Evolutionary conservation across 2,329 filamentous ascomycete genomes (phyloP), one percentile per base, ranked within the genome.

Genomic region (Calonectria henricotiae): DNA sequence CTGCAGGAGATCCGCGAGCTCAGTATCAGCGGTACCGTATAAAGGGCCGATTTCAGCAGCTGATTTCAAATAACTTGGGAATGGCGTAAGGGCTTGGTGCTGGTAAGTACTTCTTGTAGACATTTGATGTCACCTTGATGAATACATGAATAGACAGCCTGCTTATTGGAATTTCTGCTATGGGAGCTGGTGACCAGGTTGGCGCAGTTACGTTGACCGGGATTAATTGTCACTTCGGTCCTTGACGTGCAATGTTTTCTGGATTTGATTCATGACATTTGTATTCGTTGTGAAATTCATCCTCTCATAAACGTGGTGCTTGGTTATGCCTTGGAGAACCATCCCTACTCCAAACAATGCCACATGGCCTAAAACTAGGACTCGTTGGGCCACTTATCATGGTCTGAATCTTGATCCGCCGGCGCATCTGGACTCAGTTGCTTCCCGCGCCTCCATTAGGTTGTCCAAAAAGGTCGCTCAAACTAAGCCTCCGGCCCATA

Each of bases 1-100:
- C 82, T 99, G 83, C 95, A 98, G 80, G 95, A 99, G 86, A 99
- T 99, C 82, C 88, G 96, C 75, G 96, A 98, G 84, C 83, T 99
- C 83, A 98, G 96, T 84, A 99, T 99, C 86, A 92, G 90, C 77
- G 90, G 90, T 51, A 92, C 90, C 3, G 90, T 92, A 65, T 92
- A 82, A 58, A 82, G 64, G 41, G 37, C 43, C 35, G 43, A 39
- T 46, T 65, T 69, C 17, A 27, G 55, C 43, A 44, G 58, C 51
- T 68, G 62, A 64, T 43, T 65, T 70, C 37, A 64, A 65, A 68
- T 41, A 70, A 70, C 65, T 70, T 71, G 71, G 73, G 66, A 75
- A 71, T 46, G 78, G 78, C 78, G 78, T 79, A 78, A 71, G 74
- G 77, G 67, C 68, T 72, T 72, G 71, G 66, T 71, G 70, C 51